A percentile compares a stretch with the other conserved stretches of the same genome.
These are phyloP conservation scores for Mucor sp. DNA, from an alignment of 371 early-diverging fungal species.

Conservation along the genomic window DNA sequence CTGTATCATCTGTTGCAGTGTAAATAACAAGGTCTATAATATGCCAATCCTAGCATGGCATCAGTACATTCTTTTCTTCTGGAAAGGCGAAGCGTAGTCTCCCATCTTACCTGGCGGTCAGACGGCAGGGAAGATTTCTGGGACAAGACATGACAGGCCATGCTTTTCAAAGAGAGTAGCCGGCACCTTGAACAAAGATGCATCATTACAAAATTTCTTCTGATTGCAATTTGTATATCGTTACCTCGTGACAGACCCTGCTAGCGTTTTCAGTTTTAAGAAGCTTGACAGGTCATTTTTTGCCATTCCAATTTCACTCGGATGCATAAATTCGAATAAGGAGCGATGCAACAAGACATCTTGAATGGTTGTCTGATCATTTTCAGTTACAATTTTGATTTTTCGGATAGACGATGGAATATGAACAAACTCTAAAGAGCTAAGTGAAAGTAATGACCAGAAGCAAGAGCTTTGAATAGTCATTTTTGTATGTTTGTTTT, in stretches of 20 bases:
- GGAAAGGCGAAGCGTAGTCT: too few relatives aligned
- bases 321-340: conserved; percentile 62
- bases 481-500: background rate
- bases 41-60: conserved; percentile 26
- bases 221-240: background rate
- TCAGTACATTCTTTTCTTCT: background rate
- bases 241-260: conserved; percentile 63
- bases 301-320: conserved; percentile 57
- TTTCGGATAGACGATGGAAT: conserved; percentile 38
- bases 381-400: conserved; percentile 6
- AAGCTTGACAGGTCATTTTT: conserved; percentile 53
- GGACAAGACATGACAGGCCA: background rate
- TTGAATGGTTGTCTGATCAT: conserved; percentile 25
- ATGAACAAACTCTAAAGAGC: conserved; percentile 50
- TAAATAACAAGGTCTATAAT: conserved; percentile 60
- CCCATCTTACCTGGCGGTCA: background rate
- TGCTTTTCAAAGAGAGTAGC: background rate
- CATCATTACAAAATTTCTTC: background rate
- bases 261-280: conserved; percentile 49
- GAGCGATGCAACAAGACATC: conserved; percentile 46
- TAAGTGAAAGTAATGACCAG: conserved; percentile 53
- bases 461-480: conserved; percentile 30
- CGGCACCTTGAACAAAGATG: background rate
- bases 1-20: conserved; percentile 53
- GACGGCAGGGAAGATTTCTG: background rate